Evolutionary conservation across 176 grass and related monocot genomes (phyloP), one percentile per base, ranked within the genome.

Genomic region (Oryza meyeriana): DNA sequence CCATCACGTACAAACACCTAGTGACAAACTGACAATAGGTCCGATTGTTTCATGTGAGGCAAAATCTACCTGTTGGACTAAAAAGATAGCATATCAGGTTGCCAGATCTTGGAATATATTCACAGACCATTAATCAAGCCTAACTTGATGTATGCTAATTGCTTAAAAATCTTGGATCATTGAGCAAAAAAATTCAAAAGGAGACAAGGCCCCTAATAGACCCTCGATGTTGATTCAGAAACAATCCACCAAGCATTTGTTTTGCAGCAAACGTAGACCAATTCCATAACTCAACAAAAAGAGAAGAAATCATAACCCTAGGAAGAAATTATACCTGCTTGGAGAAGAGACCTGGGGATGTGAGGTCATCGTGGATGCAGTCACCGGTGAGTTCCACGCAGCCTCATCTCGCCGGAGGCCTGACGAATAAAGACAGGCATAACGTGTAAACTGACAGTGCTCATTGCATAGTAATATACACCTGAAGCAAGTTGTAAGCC

Each of bases 401-500:
- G n/a, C n/a, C n/a, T n/a, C n/a, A n/a, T n/a, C n/a, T n/a, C n/a
- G n/a, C n/a, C n/a, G n/a, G n/a, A n/a, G n/a, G n/a, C n/a, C n/a
- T n/a, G 10, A 20, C 9, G 31, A 70, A 28, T 13, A 25, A 30
- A 31, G 57, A n/a, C 8, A 30, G 59, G 66, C n/a, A 34, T 52
- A 22, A 66, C 29, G 25, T 0, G 63, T 31, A 36, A 26, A 39
- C 18, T 69, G 75, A 55, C 71, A 35, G 81, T 55, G 32, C 1
- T 57, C 61, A 71, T 75, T 76, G 59, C 16, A 86, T 28, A 30
- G 13, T 81, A 44, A 71, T 47, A 64, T 83, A 36, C 83, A 97
- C 94, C 91, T 93, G 86, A 70, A 97, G 84, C 81, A 94, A 89
- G 28, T 89, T 94, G 48, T 82, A 83, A 87, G 85, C 89, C 67